Evolutionary conservation across 768 basidiomycete species (phyloP), one percentile per base, ranked within the genome.

Genomic region (Suillus sp.): DNA sequence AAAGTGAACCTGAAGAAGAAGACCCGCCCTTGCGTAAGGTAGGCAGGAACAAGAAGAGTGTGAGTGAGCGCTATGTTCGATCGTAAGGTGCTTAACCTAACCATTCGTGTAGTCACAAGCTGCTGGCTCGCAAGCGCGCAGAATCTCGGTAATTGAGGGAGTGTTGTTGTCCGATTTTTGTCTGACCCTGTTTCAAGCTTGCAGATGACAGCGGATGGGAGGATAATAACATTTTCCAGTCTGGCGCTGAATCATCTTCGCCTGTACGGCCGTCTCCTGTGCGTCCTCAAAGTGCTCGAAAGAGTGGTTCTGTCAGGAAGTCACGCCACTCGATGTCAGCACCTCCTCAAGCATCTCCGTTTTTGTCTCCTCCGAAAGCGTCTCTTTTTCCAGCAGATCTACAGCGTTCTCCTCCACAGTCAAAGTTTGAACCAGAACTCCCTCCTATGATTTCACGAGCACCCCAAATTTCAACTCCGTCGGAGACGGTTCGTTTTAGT

Each of bases 141-240:
- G 87, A 42, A 78, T 82, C 14, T 88, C 89, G 27, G 81, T 81
- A 64, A 65, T 78, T 57, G 80, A 80, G 2, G 56, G 50, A 55
- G 75, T 72, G 20, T 40, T 59, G 25, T 71, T 38, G 65, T 64
- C 58, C 50, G 18, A 20, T 61, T 58, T 42, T 13, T 20, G 40
- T 56, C 48, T 61, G 62, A 63, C 30, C 59, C 64, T 56, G 60
- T 42, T 11, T 16, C 42, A 18, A 80, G 78, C 25, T 71, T 63
- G 76, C 71, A 30, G 89, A 91, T 43, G 91, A 92, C 60, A 93
- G 91, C 68, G 91, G 91, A 38, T 94, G 92, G 92, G 92, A 94
- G 70, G 92, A 93, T 67, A 93, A 92, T 70, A 94, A 95, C 66
- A 86, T 93, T 34, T 95, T 95, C 73, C 92, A 95, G 71, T 93